Evolutionary conservation across 257 asterid species (phyloP).

Genomic region (Capsicum rhomboideum): DNA sequence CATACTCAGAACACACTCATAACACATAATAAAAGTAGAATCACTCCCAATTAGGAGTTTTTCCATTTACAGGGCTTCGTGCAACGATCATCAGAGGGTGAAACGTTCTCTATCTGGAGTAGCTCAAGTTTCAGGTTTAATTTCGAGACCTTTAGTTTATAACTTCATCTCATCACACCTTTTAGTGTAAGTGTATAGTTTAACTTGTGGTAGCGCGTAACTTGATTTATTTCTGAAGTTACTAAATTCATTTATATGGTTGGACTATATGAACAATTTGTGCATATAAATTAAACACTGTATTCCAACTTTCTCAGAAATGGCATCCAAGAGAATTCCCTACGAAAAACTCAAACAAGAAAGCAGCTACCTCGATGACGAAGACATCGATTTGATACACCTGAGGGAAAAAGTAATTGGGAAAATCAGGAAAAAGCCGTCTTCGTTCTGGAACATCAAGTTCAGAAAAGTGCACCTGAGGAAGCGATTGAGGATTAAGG

Average conservation of each 20-base stretch:
- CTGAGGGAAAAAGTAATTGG: slow-evolving; percentile 28
- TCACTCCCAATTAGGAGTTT: neutral
- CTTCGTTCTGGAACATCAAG: slow-evolving; percentile 2
- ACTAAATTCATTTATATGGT: too few species aligned
- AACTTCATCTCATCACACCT: neutral
- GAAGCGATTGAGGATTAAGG: slow-evolving; percentile 23
- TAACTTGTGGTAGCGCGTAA: neutral
- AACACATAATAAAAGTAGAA: neutral
- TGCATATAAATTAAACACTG: neutral
- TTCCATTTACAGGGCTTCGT: neutral
- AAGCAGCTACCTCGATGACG: slow-evolving; percentile 19
- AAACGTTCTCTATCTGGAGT: neutral
- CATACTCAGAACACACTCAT: neutral
- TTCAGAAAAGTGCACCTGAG: slow-evolving; percentile 26
- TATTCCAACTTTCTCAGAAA: neutral
- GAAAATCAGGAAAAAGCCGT: slow-evolving; percentile 15
- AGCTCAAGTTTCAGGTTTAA: neutral
- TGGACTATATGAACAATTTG: too few species aligned
- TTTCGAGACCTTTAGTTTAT: neutral
- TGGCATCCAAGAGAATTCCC: slow-evolving; percentile 30
- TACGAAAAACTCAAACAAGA: slow-evolving; percentile 47
- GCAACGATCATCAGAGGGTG: neutral
- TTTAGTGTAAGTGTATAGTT: neutral
- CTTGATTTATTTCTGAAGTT: neutral
- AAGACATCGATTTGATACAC: neutral